Conservation (phyloP, 1,284 basidiomycete genomes). For the Marasmius tenuissimus region DNA sequence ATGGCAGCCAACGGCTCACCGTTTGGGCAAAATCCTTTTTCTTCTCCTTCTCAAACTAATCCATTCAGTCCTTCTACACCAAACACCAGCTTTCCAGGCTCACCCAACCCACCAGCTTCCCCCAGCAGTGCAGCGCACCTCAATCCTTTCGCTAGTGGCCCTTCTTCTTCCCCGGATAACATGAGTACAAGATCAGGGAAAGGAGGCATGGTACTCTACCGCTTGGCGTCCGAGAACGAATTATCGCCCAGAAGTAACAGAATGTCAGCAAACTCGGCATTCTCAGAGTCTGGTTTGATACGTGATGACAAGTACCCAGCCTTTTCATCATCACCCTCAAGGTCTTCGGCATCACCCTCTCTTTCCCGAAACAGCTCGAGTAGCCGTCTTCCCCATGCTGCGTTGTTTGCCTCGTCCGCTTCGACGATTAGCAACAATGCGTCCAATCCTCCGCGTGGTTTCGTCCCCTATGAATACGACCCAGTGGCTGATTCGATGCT, state of each 20-base stretch:
- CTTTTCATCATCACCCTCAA: not conserved
- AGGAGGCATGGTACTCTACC: not conserved
- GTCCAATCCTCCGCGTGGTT: slow-evolving; percentile 33
- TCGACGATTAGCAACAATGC: not conserved
- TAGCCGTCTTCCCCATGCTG: not conserved
- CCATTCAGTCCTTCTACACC: not conserved
- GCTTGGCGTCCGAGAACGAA: not conserved
- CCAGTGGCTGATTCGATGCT: slow-evolving; percentile 59
- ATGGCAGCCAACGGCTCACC: not conserved
- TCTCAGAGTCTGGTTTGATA: not conserved
- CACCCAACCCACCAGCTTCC: not conserved
- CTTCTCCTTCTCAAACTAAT: not conserved
- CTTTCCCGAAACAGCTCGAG: not conserved
- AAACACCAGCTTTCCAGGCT: not conserved
- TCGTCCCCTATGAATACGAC: slow-evolving; percentile 70
- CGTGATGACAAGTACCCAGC: not conserved
- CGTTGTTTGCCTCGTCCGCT: not conserved
- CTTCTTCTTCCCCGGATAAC: not conserved
- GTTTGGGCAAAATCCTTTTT: not conserved
- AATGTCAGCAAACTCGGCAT: not conserved
- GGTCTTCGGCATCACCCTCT: not conserved
- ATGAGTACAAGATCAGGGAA: not conserved
- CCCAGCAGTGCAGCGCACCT: not conserved
- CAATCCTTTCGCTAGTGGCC: not conserved
- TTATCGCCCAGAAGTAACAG: not conserved